Evolutionary conservation across 2,329 filamentous ascomycete species (phyloP).

Genomic region (Geoglossum cookeanum): DNA sequence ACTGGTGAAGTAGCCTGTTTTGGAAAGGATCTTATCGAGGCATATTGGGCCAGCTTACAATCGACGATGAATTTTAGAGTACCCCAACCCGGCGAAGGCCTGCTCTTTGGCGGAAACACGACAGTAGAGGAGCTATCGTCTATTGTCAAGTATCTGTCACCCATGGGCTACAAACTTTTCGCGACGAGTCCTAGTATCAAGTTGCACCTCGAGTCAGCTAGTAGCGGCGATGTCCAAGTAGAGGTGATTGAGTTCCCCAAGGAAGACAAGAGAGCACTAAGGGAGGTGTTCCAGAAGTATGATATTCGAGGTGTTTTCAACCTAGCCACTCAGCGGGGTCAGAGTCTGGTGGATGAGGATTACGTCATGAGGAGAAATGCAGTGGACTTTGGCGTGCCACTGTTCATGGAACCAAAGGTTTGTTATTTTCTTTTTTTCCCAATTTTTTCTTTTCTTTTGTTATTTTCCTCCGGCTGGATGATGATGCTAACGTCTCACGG

Average conservation of each 20-base stretch:
- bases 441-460: neutral
- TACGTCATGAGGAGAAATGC: conserved; percentile 98
- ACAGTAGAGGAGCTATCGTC: conserved; percentile 50
- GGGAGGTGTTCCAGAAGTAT: conserved; percentile 92
- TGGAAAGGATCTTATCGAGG: conserved; percentile 85
- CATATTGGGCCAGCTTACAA: conserved; percentile 93
- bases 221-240: conserved; percentile 47
- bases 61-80: conserved; percentile 99
- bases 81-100: conserved; percentile 82
- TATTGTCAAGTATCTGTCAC: conserved; percentile 71
- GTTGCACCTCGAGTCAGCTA: conserved; percentile 53
- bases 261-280: conserved; percentile 82
- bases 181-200: conserved; percentile 71
- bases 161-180: conserved; percentile 86
- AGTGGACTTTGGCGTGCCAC: conserved; percentile 90
- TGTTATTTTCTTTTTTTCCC: conserved; percentile 17
- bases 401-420: conserved; percentile 98
- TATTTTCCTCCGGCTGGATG: neutral
- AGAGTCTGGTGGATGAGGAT: conserved; percentile 75
- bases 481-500: conserved; percentile 15
- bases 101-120: conserved; percentile 79
- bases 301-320: conserved; percentile 95
- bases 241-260: conserved; percentile 95
- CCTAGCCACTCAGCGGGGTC: conserved; percentile 64
- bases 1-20: conserved; percentile 99